Conservation (phyloP, 140 eudicot species). For the Flaveria floridana region DNA sequence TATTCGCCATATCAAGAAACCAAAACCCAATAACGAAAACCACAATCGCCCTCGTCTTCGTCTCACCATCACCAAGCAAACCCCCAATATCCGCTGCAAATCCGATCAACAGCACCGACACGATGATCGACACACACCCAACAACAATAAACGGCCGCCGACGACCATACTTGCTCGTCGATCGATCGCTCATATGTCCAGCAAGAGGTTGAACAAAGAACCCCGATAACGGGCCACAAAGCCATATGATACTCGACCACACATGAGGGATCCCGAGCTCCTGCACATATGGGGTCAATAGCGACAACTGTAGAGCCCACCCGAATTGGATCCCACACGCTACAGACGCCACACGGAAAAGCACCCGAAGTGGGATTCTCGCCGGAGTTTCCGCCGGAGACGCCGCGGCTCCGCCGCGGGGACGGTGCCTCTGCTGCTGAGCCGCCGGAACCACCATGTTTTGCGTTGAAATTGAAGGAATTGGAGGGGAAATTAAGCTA, state of each 20-base stretch:
- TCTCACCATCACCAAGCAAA: conserved; percentile 61
- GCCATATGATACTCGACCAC: conserved; percentile 86
- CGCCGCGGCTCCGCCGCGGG: conserved; percentile 8
- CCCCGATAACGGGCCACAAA: conserved; percentile 91
- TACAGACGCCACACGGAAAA: conserved; percentile 71
- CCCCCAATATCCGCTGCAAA: conserved; percentile 83
- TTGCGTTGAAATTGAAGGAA: neutral
- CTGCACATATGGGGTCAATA: conserved; percentile 81
- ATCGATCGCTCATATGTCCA: conserved; percentile 78
- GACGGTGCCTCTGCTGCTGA: conserved; percentile 32
- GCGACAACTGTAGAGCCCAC: conserved; percentile 86
- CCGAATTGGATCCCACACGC: conserved; percentile 94
- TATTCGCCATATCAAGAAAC: conserved; percentile 92
- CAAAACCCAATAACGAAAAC: conserved; percentile 83
- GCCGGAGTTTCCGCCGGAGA: conserved; percentile 26
- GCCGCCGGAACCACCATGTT: conserved; percentile 46
- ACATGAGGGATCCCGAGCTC: conserved; percentile 88
- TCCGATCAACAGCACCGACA: conserved; percentile 61
- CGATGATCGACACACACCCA: conserved; percentile 51
- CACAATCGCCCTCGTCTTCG: conserved; percentile 50
- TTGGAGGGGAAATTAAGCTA: too few species aligned
- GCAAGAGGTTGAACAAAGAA: conserved; percentile 83
- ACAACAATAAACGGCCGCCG: conserved; percentile 76
- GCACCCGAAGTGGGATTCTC: conserved; percentile 43
- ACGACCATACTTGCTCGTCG: conserved; percentile 70